Evolutionary conservation across 495 filamentous ascomycete species (phyloP).

Genomic region (Beverwykella pulmonaria): DNA sequence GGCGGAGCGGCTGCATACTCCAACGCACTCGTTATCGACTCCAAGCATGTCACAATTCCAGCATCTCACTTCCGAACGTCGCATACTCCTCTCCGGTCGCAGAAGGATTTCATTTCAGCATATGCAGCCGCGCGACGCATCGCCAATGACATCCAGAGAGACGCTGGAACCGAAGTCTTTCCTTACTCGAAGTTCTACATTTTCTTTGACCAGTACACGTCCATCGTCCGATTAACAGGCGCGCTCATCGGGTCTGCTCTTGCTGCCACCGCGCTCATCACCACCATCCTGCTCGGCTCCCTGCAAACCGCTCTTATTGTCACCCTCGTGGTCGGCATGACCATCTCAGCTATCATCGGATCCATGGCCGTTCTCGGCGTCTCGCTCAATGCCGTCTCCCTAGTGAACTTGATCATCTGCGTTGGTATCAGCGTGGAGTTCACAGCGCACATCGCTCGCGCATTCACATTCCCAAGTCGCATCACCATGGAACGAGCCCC

Average conservation of each 20-base stretch:
- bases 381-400: slow-evolving; percentile 90
- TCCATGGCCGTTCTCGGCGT: slow-evolving; percentile 88
- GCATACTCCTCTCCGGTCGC: slow-evolving; percentile 81
- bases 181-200: slow-evolving; percentile 97
- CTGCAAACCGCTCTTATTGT: slow-evolving; percentile 78
- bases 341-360: slow-evolving; percentile 89
- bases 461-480: slow-evolving; percentile 88
- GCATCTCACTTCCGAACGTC: slow-evolving; percentile 91
- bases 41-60: slow-evolving; percentile 61
- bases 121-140: slow-evolving; percentile 92
- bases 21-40: slow-evolving; percentile 79
- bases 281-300: slow-evolving; percentile 79
- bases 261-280: slow-evolving; percentile 77
- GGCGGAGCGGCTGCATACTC: slow-evolving; percentile 87
- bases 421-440: slow-evolving; percentile 96
- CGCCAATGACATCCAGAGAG: slow-evolving; percentile 66
- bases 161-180: slow-evolving; percentile 77
- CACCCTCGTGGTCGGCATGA: slow-evolving; percentile 86
- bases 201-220: slow-evolving; percentile 96
- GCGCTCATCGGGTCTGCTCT: slow-evolving; percentile 80
- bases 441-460: slow-evolving; percentile 93
- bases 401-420: slow-evolving; percentile 97
- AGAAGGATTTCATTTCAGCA: slow-evolving; percentile 90
- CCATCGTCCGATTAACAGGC: slow-evolving; percentile 76
- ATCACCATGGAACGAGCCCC: slow-evolving; percentile 74